Evolutionary conservation across 2,329 filamentous ascomycete genomes (phyloP), one percentile per base, ranked within the genome.

Genomic region (Pestalotiopsis sp.): DNA sequence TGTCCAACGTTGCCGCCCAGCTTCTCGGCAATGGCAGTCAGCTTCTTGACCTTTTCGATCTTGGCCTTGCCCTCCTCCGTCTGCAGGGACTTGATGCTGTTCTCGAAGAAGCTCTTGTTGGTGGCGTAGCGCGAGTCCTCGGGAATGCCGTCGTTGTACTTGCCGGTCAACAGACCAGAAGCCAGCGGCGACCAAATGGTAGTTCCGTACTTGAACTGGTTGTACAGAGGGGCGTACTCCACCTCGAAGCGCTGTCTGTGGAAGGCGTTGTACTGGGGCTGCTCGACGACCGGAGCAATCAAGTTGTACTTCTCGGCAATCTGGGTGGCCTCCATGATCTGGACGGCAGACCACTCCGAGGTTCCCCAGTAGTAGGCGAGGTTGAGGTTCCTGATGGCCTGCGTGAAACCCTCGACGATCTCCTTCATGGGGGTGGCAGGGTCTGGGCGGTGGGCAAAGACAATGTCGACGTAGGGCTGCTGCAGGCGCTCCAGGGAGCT

Each of bases 381-480:
- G 78, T 89, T 89, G 69, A 89, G 82, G 75, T 86, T 86, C 73
- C 77, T 79, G 72, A 82, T 87, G 70, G 80, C 79, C 76, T 81
- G 82, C 73, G 78, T 84, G 78, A 82, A 85, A 70, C 78, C 84
- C 72, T 83, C 85, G 66, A 91, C 89, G 56, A 89, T 87, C 79
- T 91, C 89, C 78, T 87, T 87, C 83, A 90, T 89, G 3, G 87
- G 86, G 2, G 87, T 89, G 67, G 82, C 82, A 23, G 80, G 78
- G 71, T 91, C 89, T 17, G 87, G 86, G 31, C 89, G 83, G 78
- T 91, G 89, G 3, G 89, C 88, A 67, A 90, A 87, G 49, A 91
- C 85, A 59, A 91, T 81, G 76, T 91, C 89, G 67, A 91, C 89
- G 74, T 93, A 93, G n/a, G 86, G 85, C 67, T 88, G 84, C 74